Evolutionary conservation across 2,329 filamentous ascomycete species (phyloP), one percentile per base, ranked within the genome.

Genomic region (Pleoardoris graminearum): DNA sequence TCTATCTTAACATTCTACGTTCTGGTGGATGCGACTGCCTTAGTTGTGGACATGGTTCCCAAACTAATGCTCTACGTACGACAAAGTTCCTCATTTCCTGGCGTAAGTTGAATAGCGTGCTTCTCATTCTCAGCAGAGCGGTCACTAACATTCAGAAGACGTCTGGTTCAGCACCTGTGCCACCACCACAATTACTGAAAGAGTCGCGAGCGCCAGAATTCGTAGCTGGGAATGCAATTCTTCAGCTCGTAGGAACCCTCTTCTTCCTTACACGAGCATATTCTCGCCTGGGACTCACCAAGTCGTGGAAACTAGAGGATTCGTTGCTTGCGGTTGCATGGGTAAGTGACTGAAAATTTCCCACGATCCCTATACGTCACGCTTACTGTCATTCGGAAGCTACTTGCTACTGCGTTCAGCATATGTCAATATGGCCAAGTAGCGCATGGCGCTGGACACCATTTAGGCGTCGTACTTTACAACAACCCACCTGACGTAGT

Each of bases 341-440:
- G 63, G 62, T 64, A 41, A 39, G 59, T 44, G 6, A n/a, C 33
- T 27, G 2, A 17, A 11, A 6, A 32, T 6, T 4, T 12, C 11
- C 12, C 4, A 12, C 12, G n/a, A 39, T 22, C 14, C 7, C 6
- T 33, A 21, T 22, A 19, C 10, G 8, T 10, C 7, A 14, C n/a
- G 16, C 8, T 25, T 17, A n/a, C 23, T 38, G 11, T 36, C 17
- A 3, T 17, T 3, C 1, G 3, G 3, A 29, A 63, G 62, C 8
- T 62, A 6, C 43, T 55, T 16, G 55, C 54, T n/a, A 62, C 56
- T 16, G 59, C 46, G 17, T 65, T 55, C 22, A 61, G 52, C 32
- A 41, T 57, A 16, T 63, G 62, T 38, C 59, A 63, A 38, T 65
- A 65, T 22, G 62, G 57, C 8, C 59, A 62, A 30, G 53, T 65